Evolutionary conservation across 2,329 filamentous ascomycete genomes (phyloP), one percentile per base, ranked within the genome.

Genomic region (Scytalidium lignicola): DNA sequence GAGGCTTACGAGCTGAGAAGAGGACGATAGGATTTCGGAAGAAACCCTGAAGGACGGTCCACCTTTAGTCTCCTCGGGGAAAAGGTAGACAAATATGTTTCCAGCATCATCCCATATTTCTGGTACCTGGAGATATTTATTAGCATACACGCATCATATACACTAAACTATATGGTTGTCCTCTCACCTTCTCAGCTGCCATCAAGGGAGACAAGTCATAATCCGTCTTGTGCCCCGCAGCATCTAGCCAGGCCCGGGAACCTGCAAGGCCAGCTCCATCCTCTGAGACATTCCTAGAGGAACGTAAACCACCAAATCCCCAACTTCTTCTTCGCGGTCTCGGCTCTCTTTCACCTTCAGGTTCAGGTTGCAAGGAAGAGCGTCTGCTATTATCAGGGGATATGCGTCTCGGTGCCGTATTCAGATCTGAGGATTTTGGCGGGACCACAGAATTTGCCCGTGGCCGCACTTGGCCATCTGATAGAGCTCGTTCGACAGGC

Each of bases 101-200:
- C 78, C 81, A 46, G 64, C 68, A 48, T 84, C 80, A 55, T 82
- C 79, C 83, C 83, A 86, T 18, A 86, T 65, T 62, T 86, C 83
- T 1, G 82, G 79, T 3, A 85, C 78, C 79, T 83, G 41, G 29
- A 7, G 47, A 37, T 46, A 47, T 43, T 49, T n/a, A 48, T 59
- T 42, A 55, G 49, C 28, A 46, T 13, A 23, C 13, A 23, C 18
- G 19, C 4, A 28, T 8, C 22, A 26, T 5, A 39, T 32, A 7
- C 40, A 15, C 32, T 19, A 17, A 45, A 51, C n/a, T n/a, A n/a
- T n/a, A n/a, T n/a, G n/a, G n/a, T n/a, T 26, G 10, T 26, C 10
- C 23, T 10, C 59, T 55, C 60, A 80, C 78, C 69, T 77, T 81
- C 56, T 84, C 79, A 18, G 73, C 76, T 41, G 74, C 75, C 19